phyloP scores from a whole-genome alignment of 805 yeast species.

The Maudiozyma saulgeensis region DNA sequence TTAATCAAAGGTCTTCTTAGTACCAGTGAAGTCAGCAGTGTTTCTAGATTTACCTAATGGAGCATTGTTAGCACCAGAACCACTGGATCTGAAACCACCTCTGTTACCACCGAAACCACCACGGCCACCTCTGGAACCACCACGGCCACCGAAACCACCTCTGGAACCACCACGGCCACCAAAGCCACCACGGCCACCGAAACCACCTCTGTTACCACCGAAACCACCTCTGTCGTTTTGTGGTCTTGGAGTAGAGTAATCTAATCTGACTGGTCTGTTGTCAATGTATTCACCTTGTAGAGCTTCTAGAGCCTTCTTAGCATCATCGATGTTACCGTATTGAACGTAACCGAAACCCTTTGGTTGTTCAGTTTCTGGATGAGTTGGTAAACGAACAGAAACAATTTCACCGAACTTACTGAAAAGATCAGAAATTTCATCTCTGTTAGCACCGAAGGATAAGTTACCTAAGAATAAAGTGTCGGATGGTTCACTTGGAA shows the following conservation, averaged over 20 bases:
- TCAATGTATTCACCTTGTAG: constrained; percentile 82
- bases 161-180: constrained; percentile 29
- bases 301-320: constrained; percentile 77
- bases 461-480: constrained; percentile 94
- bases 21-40: constrained; percentile 68
- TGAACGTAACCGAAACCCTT: constrained; percentile 99
- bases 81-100: constrained; percentile 22
- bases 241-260: constrained; percentile 87
- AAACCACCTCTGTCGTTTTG: constrained; percentile 35
- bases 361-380: constrained; percentile 97
- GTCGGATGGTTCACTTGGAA: constrained; percentile 86
- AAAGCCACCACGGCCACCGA: constrained; percentile 23
- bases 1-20: constrained; percentile 74
- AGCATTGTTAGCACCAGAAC: constrained; percentile 55
- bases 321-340: constrained; percentile 77
- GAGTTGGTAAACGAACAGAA: constrained; percentile 92
- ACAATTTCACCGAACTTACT: constrained; percentile 72
- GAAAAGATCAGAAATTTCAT: constrained; percentile 62
- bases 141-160: constrained; percentile 23
- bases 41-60: constrained; percentile 37
- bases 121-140: constrained; percentile 25
- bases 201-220: constrained; percentile 34
- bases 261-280: constrained; percentile 91
- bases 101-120: constrained; percentile 36
- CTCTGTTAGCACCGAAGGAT: constrained; percentile 83